These are phyloP conservation scores for Candida ficus DNA, from an alignment of 805 yeast genomes.

Conservation along the genomic window DNA sequence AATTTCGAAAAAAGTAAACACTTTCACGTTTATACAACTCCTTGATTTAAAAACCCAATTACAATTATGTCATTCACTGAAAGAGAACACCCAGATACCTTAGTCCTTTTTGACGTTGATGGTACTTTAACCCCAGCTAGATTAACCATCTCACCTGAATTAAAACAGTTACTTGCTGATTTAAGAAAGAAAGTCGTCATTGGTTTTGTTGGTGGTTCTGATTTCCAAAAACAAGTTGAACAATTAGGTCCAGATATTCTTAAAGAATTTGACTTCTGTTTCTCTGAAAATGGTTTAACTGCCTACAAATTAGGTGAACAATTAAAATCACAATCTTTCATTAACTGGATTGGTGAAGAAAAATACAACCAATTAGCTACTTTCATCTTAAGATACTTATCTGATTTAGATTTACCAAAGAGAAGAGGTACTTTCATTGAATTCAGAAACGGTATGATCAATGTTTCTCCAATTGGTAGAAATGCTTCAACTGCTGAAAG, in stretches of 20 bases:
- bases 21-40: neutral
- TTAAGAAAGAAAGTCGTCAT: conserved; percentile 89
- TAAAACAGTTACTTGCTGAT: conserved; percentile 61
- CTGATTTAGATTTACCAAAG: conserved; percentile 85
- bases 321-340: conserved; percentile 91
- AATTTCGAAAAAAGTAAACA: neutral
- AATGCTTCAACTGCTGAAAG: conserved; percentile 94
- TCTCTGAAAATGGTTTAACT: conserved; percentile 96
- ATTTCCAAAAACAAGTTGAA: conserved; percentile 66
- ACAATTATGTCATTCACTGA: conserved; percentile 53
- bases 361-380: conserved; percentile 85
- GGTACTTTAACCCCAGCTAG: conserved; percentile 99
- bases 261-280: conserved; percentile 87
- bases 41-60: neutral
- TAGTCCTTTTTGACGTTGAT: conserved; percentile 95
- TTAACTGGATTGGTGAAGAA: conserved; percentile 92
- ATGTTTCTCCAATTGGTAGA: conserved; percentile 97
- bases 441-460: conserved; percentile 99
- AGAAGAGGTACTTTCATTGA: conserved; percentile 99
- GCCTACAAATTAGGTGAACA: conserved; percentile 90
- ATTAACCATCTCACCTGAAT: conserved; percentile 68
- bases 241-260: conserved; percentile 84
- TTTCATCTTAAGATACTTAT: conserved; percentile 79
- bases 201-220: conserved; percentile 31
- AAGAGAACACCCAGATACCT: conserved; percentile 77